A percentile compares a stretch with the other conserved stretches of the same genome.
These are phyloP conservation scores for Yamadazyma songkhlaensis DNA, from an alignment of 1,139 yeast genomes.

Conservation along the genomic window DNA sequence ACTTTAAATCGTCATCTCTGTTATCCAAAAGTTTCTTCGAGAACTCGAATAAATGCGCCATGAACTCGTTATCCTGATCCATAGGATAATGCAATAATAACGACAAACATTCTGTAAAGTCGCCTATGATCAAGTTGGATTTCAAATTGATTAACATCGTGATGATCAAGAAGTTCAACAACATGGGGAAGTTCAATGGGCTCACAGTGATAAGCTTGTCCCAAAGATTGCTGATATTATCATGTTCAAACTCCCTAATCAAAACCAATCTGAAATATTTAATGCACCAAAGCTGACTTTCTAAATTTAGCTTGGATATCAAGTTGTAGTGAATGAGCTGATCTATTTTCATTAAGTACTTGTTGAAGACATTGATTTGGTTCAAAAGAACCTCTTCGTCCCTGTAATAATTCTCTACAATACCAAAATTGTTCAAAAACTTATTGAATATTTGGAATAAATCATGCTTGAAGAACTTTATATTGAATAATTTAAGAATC, in stretches of 20 bases:
- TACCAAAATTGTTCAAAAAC: conserved; percentile 37
- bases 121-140: conserved; percentile 48
- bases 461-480: conserved; percentile 42
- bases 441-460: conserved; percentile 44
- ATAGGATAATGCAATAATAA: conserved; percentile 58
- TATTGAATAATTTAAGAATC: conserved; percentile 38
- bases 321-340: conserved; percentile 44
- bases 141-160: conserved; percentile 51
- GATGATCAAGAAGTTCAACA: conserved; percentile 51
- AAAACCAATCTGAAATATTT: conserved; percentile 60
- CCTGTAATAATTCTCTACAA: conserved; percentile 41
- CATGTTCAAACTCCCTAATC: conserved; percentile 54
- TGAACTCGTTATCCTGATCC: conserved; percentile 16
- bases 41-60: conserved; percentile 27
- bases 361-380: conserved; percentile 48
- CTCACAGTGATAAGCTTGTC: conserved; percentile 49
- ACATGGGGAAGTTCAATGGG: conserved; percentile 27
- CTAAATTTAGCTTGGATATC: conserved; percentile 48
- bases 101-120: conserved; percentile 61
- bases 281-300: conserved; percentile 66
- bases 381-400: conserved; percentile 37
- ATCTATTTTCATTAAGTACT: conserved; percentile 46
- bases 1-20: conserved; percentile 34
- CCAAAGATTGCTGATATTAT: conserved; percentile 49
- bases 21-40: conserved; percentile 27